Percentiles rank a stretch among this genome's conserved stretches.
phyloP scores from a whole-genome alignment of 2,329 filamentous ascomycete species.

The Verticillium klebahnii region DNA sequence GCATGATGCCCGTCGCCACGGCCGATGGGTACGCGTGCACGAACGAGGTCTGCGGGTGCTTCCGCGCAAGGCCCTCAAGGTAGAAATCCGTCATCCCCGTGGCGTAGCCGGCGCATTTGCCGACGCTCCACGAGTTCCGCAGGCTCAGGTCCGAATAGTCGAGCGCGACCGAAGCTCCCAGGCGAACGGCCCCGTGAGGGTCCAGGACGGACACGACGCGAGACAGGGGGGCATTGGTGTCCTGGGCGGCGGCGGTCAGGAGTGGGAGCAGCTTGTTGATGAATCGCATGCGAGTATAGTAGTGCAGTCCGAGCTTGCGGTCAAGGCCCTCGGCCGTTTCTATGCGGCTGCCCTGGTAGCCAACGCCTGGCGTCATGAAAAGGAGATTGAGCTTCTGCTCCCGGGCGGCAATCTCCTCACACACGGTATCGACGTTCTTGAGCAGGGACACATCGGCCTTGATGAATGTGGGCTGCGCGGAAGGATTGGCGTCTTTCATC shows the following conservation, averaged over 20 bases:
- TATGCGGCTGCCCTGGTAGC: slow-evolving; percentile 17
- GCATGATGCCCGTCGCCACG: slow-evolving; percentile 13
- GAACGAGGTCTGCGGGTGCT: slow-evolving; percentile 33
- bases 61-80: slow-evolving; percentile 40
- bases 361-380: slow-evolving; percentile 35
- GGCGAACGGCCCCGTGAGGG: slow-evolving; percentile 38
- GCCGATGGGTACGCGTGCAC: slow-evolving; percentile 28
- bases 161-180: slow-evolving; percentile 6
- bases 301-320: slow-evolving; percentile 42
- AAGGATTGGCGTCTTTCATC: slow-evolving; percentile 34
- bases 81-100: slow-evolving; percentile 44
- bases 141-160: slow-evolving; percentile 39
- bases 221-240: slow-evolving; percentile 18
- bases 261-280: slow-evolving; percentile 52
- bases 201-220: slow-evolving; percentile 47
- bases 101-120: slow-evolving; percentile 36
- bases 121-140: slow-evolving; percentile 25
- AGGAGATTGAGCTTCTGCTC: slow-evolving; percentile 42
- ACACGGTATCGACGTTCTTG: slow-evolving; percentile 44
- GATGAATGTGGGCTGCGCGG: slow-evolving; percentile 41
- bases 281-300: slow-evolving; percentile 56
- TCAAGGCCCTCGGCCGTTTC: slow-evolving; percentile 56
- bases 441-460: slow-evolving; percentile 45
- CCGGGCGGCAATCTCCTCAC: slow-evolving; percentile 35
- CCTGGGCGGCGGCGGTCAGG: slow-evolving; percentile 26